Conservation (phyloP, 257 asterid genomes). For the Ocimum tenuiflorum region DNA sequence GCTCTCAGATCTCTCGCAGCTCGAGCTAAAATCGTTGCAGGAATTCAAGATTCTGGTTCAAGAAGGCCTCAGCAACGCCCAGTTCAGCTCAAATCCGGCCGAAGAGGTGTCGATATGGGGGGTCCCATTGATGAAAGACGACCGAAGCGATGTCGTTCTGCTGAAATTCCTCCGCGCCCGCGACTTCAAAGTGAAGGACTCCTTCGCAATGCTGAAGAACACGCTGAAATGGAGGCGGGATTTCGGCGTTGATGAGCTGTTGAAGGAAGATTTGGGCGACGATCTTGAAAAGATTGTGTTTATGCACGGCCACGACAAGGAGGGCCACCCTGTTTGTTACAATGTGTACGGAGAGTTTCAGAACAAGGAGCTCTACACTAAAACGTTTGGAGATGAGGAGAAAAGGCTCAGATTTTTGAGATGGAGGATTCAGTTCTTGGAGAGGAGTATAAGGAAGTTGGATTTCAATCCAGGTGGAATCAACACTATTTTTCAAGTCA, state of each 20-base stretch:
- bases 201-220: conserved; percentile 58
- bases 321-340: conserved; percentile 67
- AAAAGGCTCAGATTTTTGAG: conserved; percentile 43
- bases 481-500: conserved; percentile 65
- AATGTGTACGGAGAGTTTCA: conserved; percentile 77
- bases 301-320: conserved; percentile 77
- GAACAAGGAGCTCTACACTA: conserved; percentile 52
- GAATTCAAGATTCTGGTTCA: conserved; percentile 46
- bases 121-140: conserved; percentile 59
- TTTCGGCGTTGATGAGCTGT: conserved; percentile 50
- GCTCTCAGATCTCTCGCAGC: conserved; percentile 59
- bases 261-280: conserved; percentile 68
- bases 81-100: conserved; percentile 21
- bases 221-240: conserved; percentile 64
- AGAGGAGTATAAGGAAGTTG: conserved; percentile 56
- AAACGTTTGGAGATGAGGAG: conserved; percentile 51
- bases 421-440: conserved; percentile 75
- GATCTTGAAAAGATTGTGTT: conserved; percentile 80
- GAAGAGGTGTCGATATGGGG: conserved; percentile 74
- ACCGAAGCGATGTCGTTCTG: conserved; percentile 61
- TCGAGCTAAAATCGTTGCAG: conserved; percentile 41
- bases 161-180: conserved; percentile 87
- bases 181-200: conserved; percentile 64
- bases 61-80: conserved; percentile 35
- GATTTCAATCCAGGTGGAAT: conserved; percentile 77